Evolutionary conservation across 2,329 filamentous ascomycete genomes (phyloP), one percentile per base, ranked within the genome.

Genomic region (Elsinoe arachidis): DNA sequence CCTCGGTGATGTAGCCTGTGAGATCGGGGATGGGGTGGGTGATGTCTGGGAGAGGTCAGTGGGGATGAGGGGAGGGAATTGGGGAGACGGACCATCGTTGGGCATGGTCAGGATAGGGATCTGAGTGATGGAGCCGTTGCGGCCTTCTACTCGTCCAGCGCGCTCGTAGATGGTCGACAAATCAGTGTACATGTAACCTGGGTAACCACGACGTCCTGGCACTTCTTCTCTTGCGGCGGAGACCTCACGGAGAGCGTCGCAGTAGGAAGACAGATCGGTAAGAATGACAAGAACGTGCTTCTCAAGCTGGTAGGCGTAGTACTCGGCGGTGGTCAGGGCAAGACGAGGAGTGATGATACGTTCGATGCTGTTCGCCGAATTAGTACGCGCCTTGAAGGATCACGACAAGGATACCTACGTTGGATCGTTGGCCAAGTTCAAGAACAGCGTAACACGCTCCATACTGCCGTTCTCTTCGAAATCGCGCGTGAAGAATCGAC

Each of bases 131-230:
- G 93, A 99, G 60, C 95, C 93, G 69, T 97, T 96, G 67, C 95
- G 88, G 66, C 95, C 95, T 69, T 90, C 80, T 53, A 99, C 93
- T 87, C 93, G 93, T 70, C 93, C 93, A 66, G 93, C 93, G 78
- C 93, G 91, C 78, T 99, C 93, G 80, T 99, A 99, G 68, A 99
- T 96, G 70, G 93, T 99, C 60, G 93, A 96, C 85, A 99, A 88
- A 84, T 99, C 95, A 66, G 93, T 99, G 81, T 99, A 99, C 93
- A 99, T 99, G 82, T 99, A 99, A 88, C 93, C 93, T 56, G 93
- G 93, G 79, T 93, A 99, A 82, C 93, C 93, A 85, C 93, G 92
- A 74, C 93, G 92, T 81, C 93, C 93, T 39, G 93, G 93, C 43
- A 99, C 93, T 85, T 99, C 93, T 81, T 99, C 93, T 78, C 93